These are phyloP conservation scores for Ogataea trehalophila DNA, from an alignment of 805 yeast genomes.

Conservation along the genomic window DNA sequence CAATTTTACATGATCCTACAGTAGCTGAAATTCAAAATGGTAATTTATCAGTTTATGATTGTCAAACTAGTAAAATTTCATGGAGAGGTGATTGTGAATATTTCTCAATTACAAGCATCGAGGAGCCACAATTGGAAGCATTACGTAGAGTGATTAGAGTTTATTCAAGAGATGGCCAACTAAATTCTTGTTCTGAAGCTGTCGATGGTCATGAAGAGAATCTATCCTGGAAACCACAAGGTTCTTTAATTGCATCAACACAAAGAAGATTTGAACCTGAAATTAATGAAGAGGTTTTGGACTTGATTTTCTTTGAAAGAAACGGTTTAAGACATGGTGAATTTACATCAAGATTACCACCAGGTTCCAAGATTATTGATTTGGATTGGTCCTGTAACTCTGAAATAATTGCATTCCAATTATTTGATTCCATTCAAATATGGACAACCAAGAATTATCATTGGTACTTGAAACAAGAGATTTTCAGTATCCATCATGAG, in stretches of 20 bases:
- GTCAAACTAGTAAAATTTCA: conserved; percentile 45
- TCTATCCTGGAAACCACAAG: conserved; percentile 88
- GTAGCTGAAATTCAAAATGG: conserved; percentile 73
- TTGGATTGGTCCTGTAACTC: conserved; percentile 79
- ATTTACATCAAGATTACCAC: conserved; percentile 61
- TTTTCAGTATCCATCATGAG: conserved; percentile 32
- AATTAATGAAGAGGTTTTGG: conserved; percentile 40
- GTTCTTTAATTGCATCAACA: conserved; percentile 77
- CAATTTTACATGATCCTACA: conserved; percentile 78
- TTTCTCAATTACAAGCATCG: conserved; percentile 64
- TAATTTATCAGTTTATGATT: conserved; percentile 51
- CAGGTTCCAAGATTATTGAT: conserved; percentile 42
- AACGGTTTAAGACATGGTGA: conserved; percentile 92
- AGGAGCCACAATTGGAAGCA: conserved; percentile 37
- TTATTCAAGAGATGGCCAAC: conserved; percentile 70
- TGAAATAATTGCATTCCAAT: conserved; percentile 69
- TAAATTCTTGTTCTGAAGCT: conserved; percentile 85
- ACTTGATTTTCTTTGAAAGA: conserved; percentile 79
- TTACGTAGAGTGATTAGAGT: conserved; percentile 78
- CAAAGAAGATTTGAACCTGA: conserved; percentile 59
- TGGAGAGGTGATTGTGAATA: conserved; percentile 97
- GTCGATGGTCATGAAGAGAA: conserved; percentile 73
- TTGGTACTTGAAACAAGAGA: conserved; percentile 89
- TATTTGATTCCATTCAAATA: conserved; percentile 61
- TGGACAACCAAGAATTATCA: conserved; percentile 94